Percentiles rank a stretch among this genome's conserved stretches.
phyloP scores from a whole-genome alignment of 2,329 filamentous ascomycete genomes.

The Trichoderma afroharzianum region DNA sequence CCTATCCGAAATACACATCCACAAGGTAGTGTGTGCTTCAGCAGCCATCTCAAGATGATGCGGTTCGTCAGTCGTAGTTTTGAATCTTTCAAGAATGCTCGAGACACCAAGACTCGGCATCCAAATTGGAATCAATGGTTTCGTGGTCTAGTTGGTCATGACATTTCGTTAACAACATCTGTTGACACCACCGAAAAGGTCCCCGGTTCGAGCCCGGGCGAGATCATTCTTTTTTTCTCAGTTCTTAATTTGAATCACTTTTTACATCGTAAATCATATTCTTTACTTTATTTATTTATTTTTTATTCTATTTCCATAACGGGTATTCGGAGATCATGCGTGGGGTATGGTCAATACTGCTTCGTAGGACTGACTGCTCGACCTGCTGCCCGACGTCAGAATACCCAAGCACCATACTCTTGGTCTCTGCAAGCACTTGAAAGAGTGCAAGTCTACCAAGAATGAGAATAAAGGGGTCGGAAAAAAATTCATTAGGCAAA shows the following conservation, averaged over 20 bases:
- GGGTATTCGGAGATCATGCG: not conserved
- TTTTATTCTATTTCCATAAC: not conserved
- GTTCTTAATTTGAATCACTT: not conserved
- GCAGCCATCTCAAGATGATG: not conserved
- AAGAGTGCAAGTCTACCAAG: not conserved
- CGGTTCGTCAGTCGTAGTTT: not conserved
- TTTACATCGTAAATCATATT: not conserved
- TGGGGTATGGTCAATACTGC: not conserved
- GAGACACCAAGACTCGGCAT: not conserved
- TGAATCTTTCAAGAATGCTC: not conserved
- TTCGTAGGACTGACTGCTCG: not conserved
- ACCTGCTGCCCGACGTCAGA: not conserved
- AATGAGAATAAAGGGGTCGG: not conserved
- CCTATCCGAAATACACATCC: not conserved
- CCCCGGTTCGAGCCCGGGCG: slow-evolving; percentile 20
- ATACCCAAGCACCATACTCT: not conserved
- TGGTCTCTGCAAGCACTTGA: not conserved
- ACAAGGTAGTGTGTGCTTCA: not conserved
- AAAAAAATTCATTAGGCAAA: fast-evolving
- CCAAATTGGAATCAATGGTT: slow-evolving; percentile 10
- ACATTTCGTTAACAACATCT: slow-evolving; percentile 20
- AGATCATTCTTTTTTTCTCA: slow-evolving; percentile 12
- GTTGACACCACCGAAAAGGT: slow-evolving; percentile 20
- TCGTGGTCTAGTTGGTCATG: slow-evolving; percentile 20
- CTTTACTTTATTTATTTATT: not conserved